Base-by-base conservation (phyloP, 305 asterid species). In the Solanum chacoense region DNA sequence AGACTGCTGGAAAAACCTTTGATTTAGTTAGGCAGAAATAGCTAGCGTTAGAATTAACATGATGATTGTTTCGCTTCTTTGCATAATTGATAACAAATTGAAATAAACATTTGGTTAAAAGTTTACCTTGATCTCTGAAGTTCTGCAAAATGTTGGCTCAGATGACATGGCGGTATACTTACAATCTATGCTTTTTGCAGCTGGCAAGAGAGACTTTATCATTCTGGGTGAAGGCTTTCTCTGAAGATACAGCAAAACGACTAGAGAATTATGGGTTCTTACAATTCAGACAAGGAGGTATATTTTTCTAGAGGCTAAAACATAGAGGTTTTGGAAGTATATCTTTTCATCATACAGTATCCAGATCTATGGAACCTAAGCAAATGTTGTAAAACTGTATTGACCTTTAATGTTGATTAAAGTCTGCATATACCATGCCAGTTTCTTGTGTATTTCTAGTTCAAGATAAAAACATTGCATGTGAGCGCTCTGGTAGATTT, bases 201-300 rank as follows among this genome's bases (percentile, higher is more conserved):
- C 94, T 97, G 91, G 99, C 99, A 84, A 95, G 99, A 93, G 99
- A 97, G 91, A 93, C 95, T 29, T 89, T 97, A 85, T 96, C 99
- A 65, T 95, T 97, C 92, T 97, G 99, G 99, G 96, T 97, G 85
- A 97, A 96, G 95, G 98, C 99, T 67, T 97, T 95, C 93, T 96
- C 99, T 38, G 98, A 96, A 94, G 99, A 97, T 91, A 97, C 99
- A 28, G 98, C 99, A 87, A 97, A 97, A 94, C 93, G 99, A 90
- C 99, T 97, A 85, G 99, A 97, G 92, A 97, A 97, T 89, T 97
- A 93, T 86, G 99, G 99, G 86, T 97, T 97, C 93, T 96, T 97
- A 88, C 99, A 97, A 92, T 92, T 95, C 87, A 95, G 99, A 92
- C 98, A 97, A 37, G 99, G 99, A 97, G 99, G 99, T 98, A 95